Evolutionary conservation across 176 grass and related monocot genomes (phyloP), one percentile per base, ranked within the genome.

Genomic region (Ensete ventricosum): DNA sequence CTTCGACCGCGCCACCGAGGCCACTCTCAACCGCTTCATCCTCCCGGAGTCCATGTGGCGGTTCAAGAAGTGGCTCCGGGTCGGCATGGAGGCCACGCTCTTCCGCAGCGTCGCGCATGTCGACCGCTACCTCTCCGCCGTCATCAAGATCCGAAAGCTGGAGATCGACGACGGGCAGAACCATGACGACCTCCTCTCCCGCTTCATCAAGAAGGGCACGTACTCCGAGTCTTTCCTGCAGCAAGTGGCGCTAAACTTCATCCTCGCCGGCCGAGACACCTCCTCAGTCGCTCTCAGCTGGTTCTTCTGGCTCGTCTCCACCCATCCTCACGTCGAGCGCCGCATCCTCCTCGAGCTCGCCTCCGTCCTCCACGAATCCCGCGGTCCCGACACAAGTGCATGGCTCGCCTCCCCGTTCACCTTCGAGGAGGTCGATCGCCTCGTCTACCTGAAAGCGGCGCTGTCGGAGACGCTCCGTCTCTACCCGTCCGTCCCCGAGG

Each of bases 221-320:
- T 97, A 97, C 81, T 90, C 90, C 27, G 90, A 93, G 79, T 72
- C 85, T 26, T 97, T 87, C 60, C 87, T 97, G 58, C 93, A 97
- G 83, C 90, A 90, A 50, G 93, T 97, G n/a, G 93, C 87, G 64
- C 93, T 97, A 77, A 97, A 93, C 84, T 97, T 93, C 84, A 97
- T 97, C 81, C 89, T 97, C 72, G 90, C 93, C n/a, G 93, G 90
- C 67, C 93, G 93, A 29, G 93, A 97, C 87, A 97, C 93, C 51
- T 97, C 93, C 79, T 92, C 90, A 14, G 93, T 97, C 12, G 90
- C 93, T 27, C 87, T 97, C 50, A 93, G 90, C 83, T 97, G 90
- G 93, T 97, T 97, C 88, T 97, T 97, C 85, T 97, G 93, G 93
- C 90, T 97, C 11, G 85, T 97, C 54, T 93, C 93, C 74, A 93